Conservation (phyloP, 805 yeast species). For the Grigorovia yakushimaensis region DNA sequence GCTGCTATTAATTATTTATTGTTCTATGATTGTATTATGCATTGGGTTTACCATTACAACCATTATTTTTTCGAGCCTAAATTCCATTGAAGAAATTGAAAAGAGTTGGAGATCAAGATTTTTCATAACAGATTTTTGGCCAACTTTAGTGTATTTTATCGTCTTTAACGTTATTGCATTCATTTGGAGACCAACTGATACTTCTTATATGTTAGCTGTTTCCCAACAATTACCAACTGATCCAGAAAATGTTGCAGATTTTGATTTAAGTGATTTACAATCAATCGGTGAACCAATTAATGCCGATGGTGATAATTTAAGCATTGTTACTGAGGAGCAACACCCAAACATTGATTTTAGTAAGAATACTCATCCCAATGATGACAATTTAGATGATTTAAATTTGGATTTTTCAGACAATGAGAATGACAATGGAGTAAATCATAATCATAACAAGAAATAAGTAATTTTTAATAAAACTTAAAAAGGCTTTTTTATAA, state of each 20-base stretch:
- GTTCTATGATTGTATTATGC: conserved; percentile 59
- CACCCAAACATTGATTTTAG: not conserved
- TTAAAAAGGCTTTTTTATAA: too few species aligned
- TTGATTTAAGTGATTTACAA: conserved; percentile 49
- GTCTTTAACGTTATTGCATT: conserved; percentile 78
- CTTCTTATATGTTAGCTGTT: conserved; percentile 88
- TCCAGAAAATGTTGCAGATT: conserved; percentile 58
- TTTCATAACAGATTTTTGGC: conserved; percentile 90
- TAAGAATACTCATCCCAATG: not conserved
- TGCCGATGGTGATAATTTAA: conserved; percentile 25
- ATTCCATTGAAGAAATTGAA: conserved; percentile 68
- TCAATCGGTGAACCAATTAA: conserved; percentile 33
- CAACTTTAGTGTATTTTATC: conserved; percentile 73
- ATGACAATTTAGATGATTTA: conserved; percentile 9
- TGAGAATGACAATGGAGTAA: conserved; percentile 9
- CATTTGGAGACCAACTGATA: conserved; percentile 96
- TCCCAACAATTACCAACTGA: conserved; percentile 87
- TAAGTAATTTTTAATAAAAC: not conserved
- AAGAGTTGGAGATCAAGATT: conserved; percentile 87
- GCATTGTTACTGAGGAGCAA: conserved; percentile 13
- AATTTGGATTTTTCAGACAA: conserved; percentile 27
- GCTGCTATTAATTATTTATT: conserved; percentile 64
- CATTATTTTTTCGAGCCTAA: conserved; percentile 62
- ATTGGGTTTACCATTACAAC: conserved; percentile 64
- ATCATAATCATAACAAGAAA: not conserved